Conservation (phyloP, 768 basidiomycete genomes). For the Phlebiopsis gigantea region DNA sequence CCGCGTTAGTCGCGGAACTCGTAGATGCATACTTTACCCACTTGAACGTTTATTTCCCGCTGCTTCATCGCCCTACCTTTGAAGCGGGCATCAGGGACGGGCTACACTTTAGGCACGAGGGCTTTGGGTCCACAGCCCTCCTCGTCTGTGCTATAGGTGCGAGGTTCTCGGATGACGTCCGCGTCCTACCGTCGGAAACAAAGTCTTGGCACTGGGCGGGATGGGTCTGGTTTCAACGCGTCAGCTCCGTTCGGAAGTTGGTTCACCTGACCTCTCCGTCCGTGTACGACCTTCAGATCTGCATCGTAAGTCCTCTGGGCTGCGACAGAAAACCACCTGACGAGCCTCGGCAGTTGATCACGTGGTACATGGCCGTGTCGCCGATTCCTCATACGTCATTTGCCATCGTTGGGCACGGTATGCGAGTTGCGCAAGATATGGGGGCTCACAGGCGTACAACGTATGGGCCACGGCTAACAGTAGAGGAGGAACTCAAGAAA, state of each 20-base stretch:
- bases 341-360: background rate
- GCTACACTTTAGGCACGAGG: slow-evolving; percentile 27
- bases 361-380: slow-evolving; percentile 4
- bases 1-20: slow-evolving; percentile 27
- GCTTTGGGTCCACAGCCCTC: slow-evolving; percentile 35
- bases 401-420: slow-evolving; percentile 37
- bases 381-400: slow-evolving; percentile 3
- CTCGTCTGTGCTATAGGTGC: slow-evolving; percentile 39
- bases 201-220: slow-evolving; percentile 12
- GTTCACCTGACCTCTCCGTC: slow-evolving; percentile 42
- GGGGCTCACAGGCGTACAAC: slow-evolving; percentile 68
- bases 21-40: slow-evolving; percentile 38
- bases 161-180: slow-evolving; percentile 37
- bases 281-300: slow-evolving; percentile 63
- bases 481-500: slow-evolving; percentile 71
- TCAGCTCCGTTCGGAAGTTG: slow-evolving; percentile 46
- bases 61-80: slow-evolving; percentile 36
- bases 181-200: slow-evolving; percentile 25
- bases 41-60: slow-evolving; percentile 30
- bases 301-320: slow-evolving; percentile 37
- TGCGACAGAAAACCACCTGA: background rate
- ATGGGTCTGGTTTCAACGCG: slow-evolving; percentile 45
- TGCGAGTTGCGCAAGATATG: slow-evolving; percentile 50
- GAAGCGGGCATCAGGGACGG: slow-evolving; percentile 23
- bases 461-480: slow-evolving; percentile 39